These are phyloP conservation scores for Cyclotella kingstonii DNA, from an alignment of 108 stramenopile genomes.

Conservation along the genomic window DNA sequence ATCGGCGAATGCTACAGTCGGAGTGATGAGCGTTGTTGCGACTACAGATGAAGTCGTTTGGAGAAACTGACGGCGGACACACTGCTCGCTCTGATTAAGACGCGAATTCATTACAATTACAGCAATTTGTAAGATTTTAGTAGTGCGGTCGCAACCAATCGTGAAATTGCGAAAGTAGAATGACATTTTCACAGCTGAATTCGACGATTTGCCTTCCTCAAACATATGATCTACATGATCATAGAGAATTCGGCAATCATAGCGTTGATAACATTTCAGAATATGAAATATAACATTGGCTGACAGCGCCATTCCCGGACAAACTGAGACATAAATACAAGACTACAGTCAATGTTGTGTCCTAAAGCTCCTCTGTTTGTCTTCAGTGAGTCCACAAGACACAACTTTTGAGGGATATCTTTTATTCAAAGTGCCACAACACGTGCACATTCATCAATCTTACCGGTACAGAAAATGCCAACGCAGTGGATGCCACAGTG, in stretches of 20 bases:
- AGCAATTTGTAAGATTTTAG: too few species aligned
- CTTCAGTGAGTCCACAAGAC: neutral
- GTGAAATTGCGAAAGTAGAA: too few species aligned
- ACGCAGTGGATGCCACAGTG: conserved; percentile 35
- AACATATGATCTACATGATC: too few species aligned
- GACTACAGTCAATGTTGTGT: too few species aligned
- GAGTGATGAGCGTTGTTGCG: conserved; percentile 47
- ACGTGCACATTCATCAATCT: neutral
- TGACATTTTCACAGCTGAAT: too few species aligned
- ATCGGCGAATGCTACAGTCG: conserved; percentile 59
- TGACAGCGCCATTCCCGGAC: too few species aligned
- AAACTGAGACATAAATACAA: too few species aligned
- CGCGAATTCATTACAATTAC: neutral
- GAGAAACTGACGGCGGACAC: conserved; percentile 70
- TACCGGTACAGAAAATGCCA: conserved; percentile 41
- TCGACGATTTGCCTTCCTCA: too few species aligned
- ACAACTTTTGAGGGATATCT: neutral
- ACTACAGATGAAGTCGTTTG: conserved; percentile 54
- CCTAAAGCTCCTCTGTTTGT: too few species aligned
- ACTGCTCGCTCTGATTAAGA: conserved; percentile 28
- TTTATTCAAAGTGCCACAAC: neutral
- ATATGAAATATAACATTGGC: too few species aligned
- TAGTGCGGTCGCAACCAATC: neutral
- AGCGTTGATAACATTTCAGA: too few species aligned
- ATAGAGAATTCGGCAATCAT: too few species aligned